Percentiles rank a stretch among this genome's conserved stretches.
These are phyloP conservation scores for Artemisia argyi DNA, from an alignment of 129 eudicot species.

Conservation along the genomic window DNA sequence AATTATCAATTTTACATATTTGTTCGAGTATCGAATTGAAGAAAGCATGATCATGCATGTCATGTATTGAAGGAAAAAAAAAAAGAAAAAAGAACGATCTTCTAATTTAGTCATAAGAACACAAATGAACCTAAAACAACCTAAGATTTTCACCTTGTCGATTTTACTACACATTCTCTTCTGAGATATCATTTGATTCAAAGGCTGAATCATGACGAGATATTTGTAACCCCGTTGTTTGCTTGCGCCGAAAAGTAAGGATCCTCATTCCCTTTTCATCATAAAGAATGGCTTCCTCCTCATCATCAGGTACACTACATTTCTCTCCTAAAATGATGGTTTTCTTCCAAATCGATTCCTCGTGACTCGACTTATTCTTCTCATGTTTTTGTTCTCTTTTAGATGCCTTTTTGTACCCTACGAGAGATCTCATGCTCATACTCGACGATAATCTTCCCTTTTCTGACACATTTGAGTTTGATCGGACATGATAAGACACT, in stretches of 20 bases:
- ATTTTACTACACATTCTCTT: conserved; percentile 7
- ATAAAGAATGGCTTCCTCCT: conserved; percentile 32
- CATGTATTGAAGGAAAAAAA: too few species aligned
- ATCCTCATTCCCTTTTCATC: conserved; percentile 37
- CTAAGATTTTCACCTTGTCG: not conserved
- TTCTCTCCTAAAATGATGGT: conserved; percentile 64
- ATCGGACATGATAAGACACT: conserved; percentile 35
- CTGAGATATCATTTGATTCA: not conserved
- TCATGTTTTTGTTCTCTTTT: conserved; percentile 16
- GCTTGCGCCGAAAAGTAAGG: conserved; percentile 30
- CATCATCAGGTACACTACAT: conserved; percentile 46
- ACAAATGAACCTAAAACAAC: not conserved
- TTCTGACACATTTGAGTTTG: conserved; percentile 31
- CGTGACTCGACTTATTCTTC: conserved; percentile 31
- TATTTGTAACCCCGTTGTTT: conserved; percentile 9
- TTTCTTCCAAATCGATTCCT: conserved; percentile 66
- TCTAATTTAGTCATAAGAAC: too few species aligned
- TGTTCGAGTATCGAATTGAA: too few species aligned
- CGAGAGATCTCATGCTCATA: conserved; percentile 47
- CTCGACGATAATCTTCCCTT: conserved; percentile 40
- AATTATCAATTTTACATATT: too few species aligned
- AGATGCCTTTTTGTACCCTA: conserved; percentile 19
- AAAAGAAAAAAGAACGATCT: too few species aligned
- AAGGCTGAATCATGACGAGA: conserved; percentile 25
- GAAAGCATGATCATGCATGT: too few species aligned